Conservation (phyloP, 768 basidiomycete species). For the Clitopilus passeckerianus region DNA sequence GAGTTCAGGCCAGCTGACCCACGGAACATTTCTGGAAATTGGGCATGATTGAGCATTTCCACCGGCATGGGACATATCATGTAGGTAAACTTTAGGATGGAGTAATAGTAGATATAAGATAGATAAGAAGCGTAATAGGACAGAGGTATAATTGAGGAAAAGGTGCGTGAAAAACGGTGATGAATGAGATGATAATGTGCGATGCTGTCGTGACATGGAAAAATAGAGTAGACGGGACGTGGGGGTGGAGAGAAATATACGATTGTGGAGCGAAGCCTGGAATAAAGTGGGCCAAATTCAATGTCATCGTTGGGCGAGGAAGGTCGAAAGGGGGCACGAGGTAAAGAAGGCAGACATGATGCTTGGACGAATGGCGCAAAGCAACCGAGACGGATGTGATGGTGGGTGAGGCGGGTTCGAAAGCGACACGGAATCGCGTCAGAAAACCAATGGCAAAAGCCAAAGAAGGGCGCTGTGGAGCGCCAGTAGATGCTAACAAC, state of each 20-base stretch:
- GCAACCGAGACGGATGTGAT: neutral
- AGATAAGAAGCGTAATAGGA: slow-evolving; percentile 27
- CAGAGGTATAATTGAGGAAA: slow-evolving; percentile 21
- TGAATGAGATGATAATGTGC: slow-evolving; percentile 15
- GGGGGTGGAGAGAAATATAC: slow-evolving; percentile 18
- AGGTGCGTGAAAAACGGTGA: slow-evolving; percentile 8
- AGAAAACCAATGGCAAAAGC: slow-evolving; percentile 2
- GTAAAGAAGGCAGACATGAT: slow-evolving; percentile 6
- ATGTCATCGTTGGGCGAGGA: slow-evolving; percentile 2
- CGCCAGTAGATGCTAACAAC: slow-evolving; percentile 44
- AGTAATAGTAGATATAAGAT: slow-evolving; percentile 34
- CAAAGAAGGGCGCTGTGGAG: slow-evolving; percentile 14
- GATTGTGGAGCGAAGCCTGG: slow-evolving; percentile 16
- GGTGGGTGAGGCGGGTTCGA: neutral
- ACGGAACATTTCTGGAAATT: neutral
- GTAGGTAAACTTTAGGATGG: slow-evolving; percentile 29
- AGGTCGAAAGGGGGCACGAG: slow-evolving; percentile 6
- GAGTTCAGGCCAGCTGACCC: neutral
- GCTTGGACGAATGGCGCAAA: neutral
- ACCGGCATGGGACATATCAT: slow-evolving; percentile 24
- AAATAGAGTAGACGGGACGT: slow-evolving; percentile 11
- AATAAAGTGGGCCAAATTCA: slow-evolving; percentile 1
- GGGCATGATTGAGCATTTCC: neutral
- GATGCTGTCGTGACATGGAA: slow-evolving; percentile 12
- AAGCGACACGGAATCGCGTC: neutral